phyloP scores from a whole-genome alignment of 345 rosid genomes.

The Lumnitzera racemosa region DNA sequence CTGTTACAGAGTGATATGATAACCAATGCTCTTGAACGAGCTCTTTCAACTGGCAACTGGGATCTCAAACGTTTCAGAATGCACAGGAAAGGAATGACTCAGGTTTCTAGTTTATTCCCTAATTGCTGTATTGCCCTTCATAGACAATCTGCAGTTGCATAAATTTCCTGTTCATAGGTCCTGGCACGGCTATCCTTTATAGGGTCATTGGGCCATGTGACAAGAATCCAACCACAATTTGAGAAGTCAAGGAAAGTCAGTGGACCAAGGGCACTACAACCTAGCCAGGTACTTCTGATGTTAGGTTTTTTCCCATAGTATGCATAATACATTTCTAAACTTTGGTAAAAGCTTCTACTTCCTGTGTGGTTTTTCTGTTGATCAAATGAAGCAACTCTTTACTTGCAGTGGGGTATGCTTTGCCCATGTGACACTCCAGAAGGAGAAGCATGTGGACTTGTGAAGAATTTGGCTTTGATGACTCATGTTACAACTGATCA shows the following conservation, averaged over 20 bases:
- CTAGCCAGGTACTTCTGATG: conserved; percentile 66
- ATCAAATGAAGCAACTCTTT: not conserved
- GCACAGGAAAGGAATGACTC: conserved; percentile 97
- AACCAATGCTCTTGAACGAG: conserved; percentile 62
- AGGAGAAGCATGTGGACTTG: conserved; percentile 95
- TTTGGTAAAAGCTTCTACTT: too few relatives aligned
- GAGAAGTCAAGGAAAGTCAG: conserved; percentile 98
- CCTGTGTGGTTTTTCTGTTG: not conserved
- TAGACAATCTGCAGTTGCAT: conserved; percentile 4
- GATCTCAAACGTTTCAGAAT: conserved; percentile 86
- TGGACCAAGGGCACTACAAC: conserved; percentile 98
- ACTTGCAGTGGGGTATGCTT: conserved; percentile 92
- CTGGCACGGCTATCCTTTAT: conserved; percentile 79
- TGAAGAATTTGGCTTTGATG: conserved; percentile 95
- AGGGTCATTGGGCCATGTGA: conserved; percentile 70
- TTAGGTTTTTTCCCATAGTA: not conserved
- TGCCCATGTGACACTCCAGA: conserved; percentile 99
- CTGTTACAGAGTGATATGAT: conserved; percentile 34
- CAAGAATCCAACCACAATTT: conserved; percentile 75
- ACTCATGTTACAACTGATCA: conserved; percentile 97
- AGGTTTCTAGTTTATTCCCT: conserved; percentile 36
- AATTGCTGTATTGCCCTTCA: not conserved
- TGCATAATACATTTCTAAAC: too few relatives aligned
- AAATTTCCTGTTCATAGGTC: conserved; percentile 38
- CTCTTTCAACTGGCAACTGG: conserved; percentile 92